These are phyloP conservation scores for Luzula sylvatica DNA, from an alignment of 176 grass and related monocot species.

Conservation along the genomic window DNA sequence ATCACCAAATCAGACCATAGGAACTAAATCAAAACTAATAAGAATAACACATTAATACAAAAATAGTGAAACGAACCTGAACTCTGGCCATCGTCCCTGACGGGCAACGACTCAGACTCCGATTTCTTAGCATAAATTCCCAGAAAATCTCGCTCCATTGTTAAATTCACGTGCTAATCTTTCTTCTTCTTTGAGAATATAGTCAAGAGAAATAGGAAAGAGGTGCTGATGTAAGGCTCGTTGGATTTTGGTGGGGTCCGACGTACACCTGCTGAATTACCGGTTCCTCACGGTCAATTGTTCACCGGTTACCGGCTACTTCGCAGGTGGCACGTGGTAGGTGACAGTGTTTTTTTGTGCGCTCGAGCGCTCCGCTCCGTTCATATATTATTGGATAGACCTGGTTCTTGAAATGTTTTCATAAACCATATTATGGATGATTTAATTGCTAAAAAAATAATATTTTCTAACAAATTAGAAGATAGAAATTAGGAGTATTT, in stretches of 20 bases:
- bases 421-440: too few species aligned
- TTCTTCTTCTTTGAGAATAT: neutral
- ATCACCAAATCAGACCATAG: neutral
- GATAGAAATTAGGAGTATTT: too few species aligned
- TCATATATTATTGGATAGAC: neutral
- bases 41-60: neutral
- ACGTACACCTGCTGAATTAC: slow-evolving; percentile 12
- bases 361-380: neutral
- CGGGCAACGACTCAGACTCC: neutral
- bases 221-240: neutral
- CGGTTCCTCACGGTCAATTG: neutral
- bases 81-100: neutral
- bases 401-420: too few species aligned
- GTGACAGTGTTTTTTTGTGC: slow-evolving; percentile 1
- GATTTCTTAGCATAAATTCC: neutral
- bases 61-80: slow-evolving; percentile 8
- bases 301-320: neutral
- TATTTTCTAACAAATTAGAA: too few species aligned
- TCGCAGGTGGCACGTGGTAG: slow-evolving; percentile 13
- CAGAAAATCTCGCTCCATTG: slow-evolving; percentile 21
- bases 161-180: neutral
- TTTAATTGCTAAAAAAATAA: too few species aligned
- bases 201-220: neutral
- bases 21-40: neutral
- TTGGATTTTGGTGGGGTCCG: slow-evolving; percentile 7